Conservation (phyloP, 768 basidiomycete species). For the Suillus subaureus region DNA sequence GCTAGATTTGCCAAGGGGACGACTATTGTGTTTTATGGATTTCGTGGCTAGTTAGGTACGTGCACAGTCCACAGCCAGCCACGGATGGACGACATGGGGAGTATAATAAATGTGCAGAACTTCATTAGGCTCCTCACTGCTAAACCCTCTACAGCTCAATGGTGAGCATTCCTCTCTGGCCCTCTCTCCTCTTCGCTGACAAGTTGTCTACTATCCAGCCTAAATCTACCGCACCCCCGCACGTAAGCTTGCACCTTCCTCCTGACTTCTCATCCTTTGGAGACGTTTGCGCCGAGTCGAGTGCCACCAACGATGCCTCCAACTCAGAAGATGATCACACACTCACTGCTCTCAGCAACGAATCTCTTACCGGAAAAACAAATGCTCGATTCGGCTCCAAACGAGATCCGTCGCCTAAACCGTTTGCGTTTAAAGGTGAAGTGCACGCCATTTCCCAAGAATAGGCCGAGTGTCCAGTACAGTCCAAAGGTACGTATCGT, state of each 20-base stretch:
- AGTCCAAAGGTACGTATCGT: not conserved
- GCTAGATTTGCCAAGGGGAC: not conserved
- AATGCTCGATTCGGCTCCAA: slow-evolving; percentile 30
- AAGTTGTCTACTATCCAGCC: not conserved
- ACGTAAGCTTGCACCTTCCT: not conserved
- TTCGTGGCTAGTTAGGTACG: not conserved
- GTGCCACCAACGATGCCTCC: not conserved
- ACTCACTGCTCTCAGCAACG: slow-evolving; percentile 42
- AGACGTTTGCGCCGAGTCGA: not conserved
- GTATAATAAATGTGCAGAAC: not conserved
- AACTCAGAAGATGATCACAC: too few relatives aligned
- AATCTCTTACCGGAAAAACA: slow-evolving; percentile 42
- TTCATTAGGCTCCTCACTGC: not conserved
- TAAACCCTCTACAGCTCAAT: not conserved
- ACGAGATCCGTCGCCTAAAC: not conserved
- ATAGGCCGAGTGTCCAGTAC: too few relatives aligned
- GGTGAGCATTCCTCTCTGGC: not conserved
- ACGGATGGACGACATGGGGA: not conserved
- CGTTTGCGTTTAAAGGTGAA: slow-evolving; percentile 29
- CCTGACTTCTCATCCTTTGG: not conserved
- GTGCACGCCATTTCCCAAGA: too few relatives aligned
- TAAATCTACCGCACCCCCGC: not conserved
- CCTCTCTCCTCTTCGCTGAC: not conserved
- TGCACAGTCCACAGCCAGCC: not conserved
- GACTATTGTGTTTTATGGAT: not conserved